A percentile compares a stretch with the other conserved stretches of the same genome.
phyloP scores from a whole-genome alignment of 2,329 filamentous ascomycete species.

The Botryosphaeria dothidea region DNA sequence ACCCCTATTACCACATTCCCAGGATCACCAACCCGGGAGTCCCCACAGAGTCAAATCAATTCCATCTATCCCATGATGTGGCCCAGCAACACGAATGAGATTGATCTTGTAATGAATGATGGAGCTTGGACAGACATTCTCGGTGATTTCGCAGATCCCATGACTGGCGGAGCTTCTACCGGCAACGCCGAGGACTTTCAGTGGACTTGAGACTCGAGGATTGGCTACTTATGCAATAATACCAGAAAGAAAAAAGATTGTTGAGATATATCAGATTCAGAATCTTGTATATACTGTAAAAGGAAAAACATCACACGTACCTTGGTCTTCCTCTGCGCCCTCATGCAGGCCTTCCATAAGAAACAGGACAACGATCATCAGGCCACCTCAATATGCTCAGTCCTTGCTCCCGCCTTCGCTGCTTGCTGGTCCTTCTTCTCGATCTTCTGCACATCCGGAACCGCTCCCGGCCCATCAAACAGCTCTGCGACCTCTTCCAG shows the following conservation, averaged over 20 bases:
- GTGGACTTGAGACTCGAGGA: slow-evolving; percentile 6
- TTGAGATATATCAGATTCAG: not conserved
- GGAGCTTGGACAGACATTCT: slow-evolving; percentile 24
- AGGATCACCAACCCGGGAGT: slow-evolving; percentile 22
- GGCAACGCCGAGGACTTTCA: not conserved
- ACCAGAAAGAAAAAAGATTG: too few relatives aligned
- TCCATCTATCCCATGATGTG: slow-evolving; percentile 26
- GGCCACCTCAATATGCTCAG: slow-evolving; percentile 9
- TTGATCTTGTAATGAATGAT: slow-evolving; percentile 25
- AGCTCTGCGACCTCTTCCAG: slow-evolving; percentile 27
- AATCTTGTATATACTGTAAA: not conserved
- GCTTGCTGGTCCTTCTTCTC: not conserved
- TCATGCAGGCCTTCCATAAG: not conserved
- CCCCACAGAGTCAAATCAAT: slow-evolving; percentile 25
- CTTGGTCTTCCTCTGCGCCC: too few relatives aligned
- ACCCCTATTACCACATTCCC: slow-evolving; percentile 14
- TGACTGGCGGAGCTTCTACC: not conserved
- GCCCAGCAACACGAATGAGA: slow-evolving; percentile 24
- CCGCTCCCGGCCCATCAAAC: slow-evolving; percentile 23
- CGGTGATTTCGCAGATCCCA: not conserved
- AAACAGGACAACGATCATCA: not conserved
- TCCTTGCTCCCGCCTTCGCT: not conserved
- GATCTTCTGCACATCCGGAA: slow-evolving; percentile 21
- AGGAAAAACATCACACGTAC: too few relatives aligned
- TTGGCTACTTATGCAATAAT: too few relatives aligned